Percentiles rank a stretch among this genome's conserved stretches.
phyloP scores from a whole-genome alignment of 495 filamentous ascomycete species.

The Aspergillus cavernicola region DNA sequence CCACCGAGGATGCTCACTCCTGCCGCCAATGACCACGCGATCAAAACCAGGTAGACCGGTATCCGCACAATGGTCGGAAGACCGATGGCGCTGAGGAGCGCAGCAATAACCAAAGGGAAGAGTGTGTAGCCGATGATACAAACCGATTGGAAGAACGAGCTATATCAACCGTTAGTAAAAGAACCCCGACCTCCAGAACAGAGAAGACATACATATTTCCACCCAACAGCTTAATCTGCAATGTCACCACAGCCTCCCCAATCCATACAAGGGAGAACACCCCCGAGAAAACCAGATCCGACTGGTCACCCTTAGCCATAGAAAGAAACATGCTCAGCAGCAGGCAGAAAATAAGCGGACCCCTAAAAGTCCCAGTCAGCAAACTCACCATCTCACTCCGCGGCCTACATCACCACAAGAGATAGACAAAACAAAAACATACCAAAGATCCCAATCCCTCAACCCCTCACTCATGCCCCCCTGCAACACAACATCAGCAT shows the following conservation, averaged over 20 bases:
- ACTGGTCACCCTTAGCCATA: constrained; percentile 71
- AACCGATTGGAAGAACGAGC: constrained; percentile 94
- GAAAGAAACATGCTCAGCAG: constrained; percentile 82
- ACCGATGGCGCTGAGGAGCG: constrained; percentile 77
- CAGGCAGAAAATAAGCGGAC: constrained; percentile 88
- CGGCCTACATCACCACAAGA: neutral
- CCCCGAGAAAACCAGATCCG: constrained; percentile 85
- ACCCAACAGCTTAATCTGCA: constrained; percentile 95
- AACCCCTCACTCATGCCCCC: constrained; percentile 82
- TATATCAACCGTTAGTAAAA: constrained; percentile 35
- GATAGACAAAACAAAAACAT: constrained; percentile 12
- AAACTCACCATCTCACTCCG: neutral
- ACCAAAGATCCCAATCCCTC: constrained; percentile 97
- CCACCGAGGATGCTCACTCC: constrained; percentile 94
- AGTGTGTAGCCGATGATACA: constrained; percentile 98
- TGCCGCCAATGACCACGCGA: constrained; percentile 89
- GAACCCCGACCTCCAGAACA: neutral
- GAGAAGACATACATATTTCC: constrained; percentile 81
- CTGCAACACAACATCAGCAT: constrained; percentile 66
- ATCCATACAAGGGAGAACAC: constrained; percentile 97
- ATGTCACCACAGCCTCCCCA: constrained; percentile 93
- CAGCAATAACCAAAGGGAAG: constrained; percentile 94
- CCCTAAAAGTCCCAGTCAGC: constrained; percentile 42
- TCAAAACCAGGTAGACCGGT: constrained; percentile 82
- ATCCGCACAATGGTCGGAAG: constrained; percentile 75